Evolutionary conservation across 352 stramenopile genomes (phyloP).

Genomic region (Globisporangium mamillatum): DNA sequence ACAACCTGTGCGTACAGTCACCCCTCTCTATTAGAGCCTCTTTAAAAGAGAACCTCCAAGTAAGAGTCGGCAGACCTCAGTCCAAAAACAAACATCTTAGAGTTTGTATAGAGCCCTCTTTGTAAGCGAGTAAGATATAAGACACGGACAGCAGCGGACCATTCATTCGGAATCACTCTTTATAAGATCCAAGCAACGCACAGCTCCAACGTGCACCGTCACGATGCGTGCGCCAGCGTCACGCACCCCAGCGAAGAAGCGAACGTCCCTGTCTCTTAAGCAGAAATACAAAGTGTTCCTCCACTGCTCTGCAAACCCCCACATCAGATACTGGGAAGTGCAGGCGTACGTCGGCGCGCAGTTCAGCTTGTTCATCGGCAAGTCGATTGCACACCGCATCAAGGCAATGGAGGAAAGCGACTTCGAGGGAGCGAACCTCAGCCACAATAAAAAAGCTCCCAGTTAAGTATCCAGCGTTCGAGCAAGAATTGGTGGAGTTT

Average conservation of each 20-base stretch:
- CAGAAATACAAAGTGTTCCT: conserved; percentile 1
- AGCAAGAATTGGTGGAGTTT: conserved; percentile 2
- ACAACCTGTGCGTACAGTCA: conserved; percentile 60
- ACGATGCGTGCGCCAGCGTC: too few relatives aligned
- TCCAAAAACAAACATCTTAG: not conserved
- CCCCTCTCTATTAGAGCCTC: not conserved
- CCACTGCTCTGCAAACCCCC: not conserved
- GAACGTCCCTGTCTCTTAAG: not conserved
- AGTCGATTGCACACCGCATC: not conserved
- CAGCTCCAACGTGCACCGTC: not conserved
- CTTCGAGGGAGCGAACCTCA: not conserved
- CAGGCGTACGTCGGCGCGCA: not conserved
- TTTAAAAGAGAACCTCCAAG: conserved; percentile 2
- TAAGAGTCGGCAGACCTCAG: not conserved
- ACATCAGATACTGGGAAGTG: conserved; percentile 3
- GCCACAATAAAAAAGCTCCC: not conserved
- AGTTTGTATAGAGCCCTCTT: conserved; percentile 1
- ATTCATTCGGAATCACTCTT: conserved; percentile 2
- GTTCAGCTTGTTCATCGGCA: not conserved
- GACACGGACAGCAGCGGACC: not conserved
- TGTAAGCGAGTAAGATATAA: conserved; percentile 1
- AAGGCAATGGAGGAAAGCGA: not conserved
- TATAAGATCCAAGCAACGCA: not conserved
- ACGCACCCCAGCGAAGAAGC: not conserved
- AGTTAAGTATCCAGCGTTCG: not conserved